A percentile compares a stretch with the other conserved stretches of the same genome.
phyloP scores from a whole-genome alignment of 129 eudicot genomes.

The Flaveria trinervia region DNA sequence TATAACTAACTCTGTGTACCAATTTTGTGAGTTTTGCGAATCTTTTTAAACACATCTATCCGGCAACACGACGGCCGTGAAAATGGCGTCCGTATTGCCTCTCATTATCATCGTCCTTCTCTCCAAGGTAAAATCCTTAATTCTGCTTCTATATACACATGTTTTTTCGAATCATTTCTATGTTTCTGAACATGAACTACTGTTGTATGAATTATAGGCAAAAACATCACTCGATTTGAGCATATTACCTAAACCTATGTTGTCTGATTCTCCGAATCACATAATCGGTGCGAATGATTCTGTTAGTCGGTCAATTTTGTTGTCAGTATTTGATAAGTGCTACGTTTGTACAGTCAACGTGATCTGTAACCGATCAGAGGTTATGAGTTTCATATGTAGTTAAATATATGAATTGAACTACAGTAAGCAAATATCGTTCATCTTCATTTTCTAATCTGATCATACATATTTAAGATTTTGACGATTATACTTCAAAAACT shows the following conservation, averaged over 20 bases:
- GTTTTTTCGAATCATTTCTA: too few species aligned
- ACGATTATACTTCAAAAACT: not conserved
- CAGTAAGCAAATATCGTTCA: not conserved
- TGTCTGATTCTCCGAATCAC: conserved; percentile 12
- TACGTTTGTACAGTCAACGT: not conserved
- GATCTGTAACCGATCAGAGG: not conserved
- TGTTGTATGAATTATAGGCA: too few species aligned
- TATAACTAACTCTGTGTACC: too few species aligned
- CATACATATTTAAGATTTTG: not conserved
- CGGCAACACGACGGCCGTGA: not conserved
- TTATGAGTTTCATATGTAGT: not conserved
- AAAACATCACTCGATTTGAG: too few species aligned
- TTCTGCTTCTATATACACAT: not conserved
- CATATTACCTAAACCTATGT: too few species aligned
- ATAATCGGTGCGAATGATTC: not conserved
- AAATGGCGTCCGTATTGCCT: conserved; percentile 35
- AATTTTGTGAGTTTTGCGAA: too few species aligned
- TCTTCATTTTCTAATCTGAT: not conserved
- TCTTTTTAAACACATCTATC: not conserved
- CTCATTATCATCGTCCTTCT: conserved; percentile 38
- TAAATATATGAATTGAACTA: not conserved
- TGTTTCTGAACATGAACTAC: too few species aligned
- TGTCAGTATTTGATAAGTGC: not conserved
- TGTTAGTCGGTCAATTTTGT: not conserved
- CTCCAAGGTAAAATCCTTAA: conserved; percentile 29